Evolutionary conservation across 2,329 filamentous ascomycete species (phyloP), one percentile per base, ranked within the genome.

Genomic region (Ceratocystis smalleyi): DNA sequence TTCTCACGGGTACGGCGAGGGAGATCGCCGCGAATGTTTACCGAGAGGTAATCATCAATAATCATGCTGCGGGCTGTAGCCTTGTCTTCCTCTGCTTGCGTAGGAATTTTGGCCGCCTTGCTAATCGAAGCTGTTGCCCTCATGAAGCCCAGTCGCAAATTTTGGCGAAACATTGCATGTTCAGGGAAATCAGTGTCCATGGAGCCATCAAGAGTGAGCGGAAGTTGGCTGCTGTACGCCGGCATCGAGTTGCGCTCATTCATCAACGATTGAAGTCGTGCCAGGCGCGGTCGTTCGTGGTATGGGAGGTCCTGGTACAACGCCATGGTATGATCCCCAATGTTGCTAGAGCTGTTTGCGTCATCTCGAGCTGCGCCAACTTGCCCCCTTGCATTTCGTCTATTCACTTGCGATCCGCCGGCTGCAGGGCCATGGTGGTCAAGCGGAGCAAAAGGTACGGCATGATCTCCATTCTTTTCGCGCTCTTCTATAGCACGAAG

Each of bases 1-100:
- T 61, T 57, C 19, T 66, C 65, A 7, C 65, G 65, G 7, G 59
- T 62, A 30, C 59, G 24, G 19, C 65, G 65, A 7, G 63, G 61
- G 24, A 66, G 59, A 17, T 66, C 65, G 15, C 65, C 65, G 6
- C 59, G 59, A 5, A 61, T 35, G 40, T 57, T 64, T 5, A 62
- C n/a, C 35, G 43, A 62, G 10, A 66, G 35, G 19, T 63, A 35
- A 17, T 65, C 64, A 8, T 63, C 64, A 22, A 65, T 47, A 10
- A 30, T 17, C 22, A 45, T 63, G 1, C 51, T 40, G 35, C 62
- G 62, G 15, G 51, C 47, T 2, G 32, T 45, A 12, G 22, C 32
- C 43, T 61, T 47, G 17, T 35, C 54, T 45, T 47, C 40, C 43
- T 49, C 19, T 7, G 3, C 35, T 1, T 15, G 35, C 35, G 8